Conservation (phyloP, 2,329 filamentous ascomycete genomes). For the Sclerotinia subarctica region DNA sequence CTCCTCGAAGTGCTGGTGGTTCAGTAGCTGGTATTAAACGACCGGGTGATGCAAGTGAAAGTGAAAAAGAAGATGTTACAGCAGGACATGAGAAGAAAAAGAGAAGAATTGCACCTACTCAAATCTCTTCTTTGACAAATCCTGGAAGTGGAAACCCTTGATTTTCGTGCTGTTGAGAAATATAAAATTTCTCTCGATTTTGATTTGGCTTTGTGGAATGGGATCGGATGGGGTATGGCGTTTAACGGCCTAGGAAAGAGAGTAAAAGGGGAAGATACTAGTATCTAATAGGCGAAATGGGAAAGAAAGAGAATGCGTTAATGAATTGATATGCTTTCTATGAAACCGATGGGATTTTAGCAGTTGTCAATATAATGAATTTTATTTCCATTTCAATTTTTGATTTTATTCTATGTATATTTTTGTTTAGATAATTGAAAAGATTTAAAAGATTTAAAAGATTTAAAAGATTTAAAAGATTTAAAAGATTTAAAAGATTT, state of each 20-base stretch:
- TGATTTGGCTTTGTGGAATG: background rate
- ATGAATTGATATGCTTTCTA: background rate
- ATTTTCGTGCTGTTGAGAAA: background rate
- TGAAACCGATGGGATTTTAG: background rate
- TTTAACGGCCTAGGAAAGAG: background rate
- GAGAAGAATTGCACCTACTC: slow-evolving; percentile 67
- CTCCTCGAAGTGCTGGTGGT: slow-evolving; percentile 63
- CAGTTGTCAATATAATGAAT: background rate
- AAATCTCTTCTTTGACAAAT: slow-evolving; percentile 1
- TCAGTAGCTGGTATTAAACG: slow-evolving; percentile 54
- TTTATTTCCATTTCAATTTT: background rate
- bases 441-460: too few relatives aligned
- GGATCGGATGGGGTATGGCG: background rate
- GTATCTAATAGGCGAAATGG: background rate
- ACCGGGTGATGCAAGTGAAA: slow-evolving; percentile 50
- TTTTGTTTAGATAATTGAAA: too few relatives aligned
- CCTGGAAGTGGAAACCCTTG: background rate
- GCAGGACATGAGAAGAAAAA: slow-evolving; percentile 50
- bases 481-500: too few relatives aligned
- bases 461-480: too few relatives aligned
- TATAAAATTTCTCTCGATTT: background rate
- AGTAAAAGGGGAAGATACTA: background rate
- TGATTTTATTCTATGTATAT: too few relatives aligned
- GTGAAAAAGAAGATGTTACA: slow-evolving; percentile 53
- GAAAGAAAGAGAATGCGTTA: background rate